Evolutionary conservation across 345 rosid genomes (phyloP).

Genomic region (Boechera stricta): DNA sequence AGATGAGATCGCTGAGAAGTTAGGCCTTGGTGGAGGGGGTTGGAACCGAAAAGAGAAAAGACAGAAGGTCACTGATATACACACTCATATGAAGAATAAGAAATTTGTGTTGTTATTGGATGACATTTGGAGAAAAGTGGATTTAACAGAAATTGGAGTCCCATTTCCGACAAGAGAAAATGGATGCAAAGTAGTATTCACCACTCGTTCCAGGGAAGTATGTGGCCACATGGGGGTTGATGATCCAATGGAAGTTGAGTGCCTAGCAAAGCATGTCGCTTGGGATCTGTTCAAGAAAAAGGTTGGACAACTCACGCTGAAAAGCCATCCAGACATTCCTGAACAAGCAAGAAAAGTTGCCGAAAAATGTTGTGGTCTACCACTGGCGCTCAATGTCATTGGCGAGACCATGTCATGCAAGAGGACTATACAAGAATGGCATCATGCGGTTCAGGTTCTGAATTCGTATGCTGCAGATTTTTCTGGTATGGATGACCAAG

Average conservation of each 20-base stretch:
- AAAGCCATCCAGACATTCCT: neutral
- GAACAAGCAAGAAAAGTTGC: neutral
- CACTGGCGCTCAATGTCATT: slow-evolving; percentile 9
- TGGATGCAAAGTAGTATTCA: slow-evolving; percentile 27
- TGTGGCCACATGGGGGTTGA: slow-evolving; percentile 32
- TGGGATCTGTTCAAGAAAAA: neutral
- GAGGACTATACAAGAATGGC: neutral
- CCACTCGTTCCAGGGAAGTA: slow-evolving; percentile 32
- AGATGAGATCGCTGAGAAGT: neutral
- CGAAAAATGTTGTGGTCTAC: slow-evolving; percentile 1
- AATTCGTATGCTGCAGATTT: neutral
- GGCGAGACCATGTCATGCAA: slow-evolving; percentile 11
- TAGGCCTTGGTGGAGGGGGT: neutral
- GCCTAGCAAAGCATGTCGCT: neutral
- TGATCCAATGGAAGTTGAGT: neutral
- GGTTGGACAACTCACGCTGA: neutral
- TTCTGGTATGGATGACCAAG: neutral
- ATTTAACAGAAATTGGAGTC: slow-evolving; percentile 22
- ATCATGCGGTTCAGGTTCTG: neutral
- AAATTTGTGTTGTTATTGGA: slow-evolving; percentile 30
- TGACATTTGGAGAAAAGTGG: slow-evolving; percentile 34
- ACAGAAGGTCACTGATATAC: neutral
- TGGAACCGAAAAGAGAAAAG: neutral
- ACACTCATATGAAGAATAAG: neutral
- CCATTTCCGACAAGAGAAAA: slow-evolving; percentile 13